Conservation (phyloP, 176 grass and related monocot species). For the Cenchrus americanus region DNA sequence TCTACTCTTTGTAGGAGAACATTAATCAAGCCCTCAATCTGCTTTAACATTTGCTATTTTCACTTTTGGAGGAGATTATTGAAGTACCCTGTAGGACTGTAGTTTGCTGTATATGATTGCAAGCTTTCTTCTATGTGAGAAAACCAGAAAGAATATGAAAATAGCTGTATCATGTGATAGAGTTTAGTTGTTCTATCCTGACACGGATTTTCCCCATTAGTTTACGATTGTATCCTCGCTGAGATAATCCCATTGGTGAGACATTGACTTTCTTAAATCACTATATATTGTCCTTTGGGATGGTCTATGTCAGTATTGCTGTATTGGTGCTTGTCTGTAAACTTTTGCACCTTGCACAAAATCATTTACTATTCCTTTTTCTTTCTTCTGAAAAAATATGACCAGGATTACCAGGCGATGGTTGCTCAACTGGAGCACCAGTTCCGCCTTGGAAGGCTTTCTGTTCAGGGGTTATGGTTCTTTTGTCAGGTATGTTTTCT, state of each 20-base stretch:
- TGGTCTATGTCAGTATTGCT: slow-evolving; percentile 18
- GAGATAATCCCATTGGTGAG: slow-evolving; percentile 16
- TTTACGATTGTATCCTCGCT: background rate
- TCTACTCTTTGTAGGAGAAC: background rate
- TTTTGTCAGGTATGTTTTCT: slow-evolving; percentile 79
- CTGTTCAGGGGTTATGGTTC: slow-evolving; percentile 91
- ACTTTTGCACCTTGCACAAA: slow-evolving; percentile 21
- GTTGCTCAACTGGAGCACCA: slow-evolving; percentile 97
- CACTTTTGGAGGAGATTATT: background rate
- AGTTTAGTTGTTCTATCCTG: slow-evolving; percentile 26
- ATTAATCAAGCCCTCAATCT: background rate
- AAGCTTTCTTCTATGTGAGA: slow-evolving; percentile 20
- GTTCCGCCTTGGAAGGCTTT: slow-evolving; percentile 85
- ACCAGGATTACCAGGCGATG: slow-evolving; percentile 98
- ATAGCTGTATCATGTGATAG: slow-evolving; percentile 7
- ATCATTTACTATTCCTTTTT: slow-evolving; percentile 32
- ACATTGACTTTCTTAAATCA: slow-evolving; percentile 17
- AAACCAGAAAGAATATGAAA: slow-evolving; percentile 16
- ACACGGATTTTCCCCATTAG: background rate
- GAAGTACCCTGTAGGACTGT: background rate
- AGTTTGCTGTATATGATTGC: slow-evolving; percentile 3
- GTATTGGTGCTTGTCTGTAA: slow-evolving; percentile 34
- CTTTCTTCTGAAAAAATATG: background rate
- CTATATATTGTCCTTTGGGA: background rate
- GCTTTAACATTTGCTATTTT: background rate